These are phyloP conservation scores for Sordaria brevicollis DNA, from an alignment of 495 filamentous ascomycete genomes.

Conservation along the genomic window DNA sequence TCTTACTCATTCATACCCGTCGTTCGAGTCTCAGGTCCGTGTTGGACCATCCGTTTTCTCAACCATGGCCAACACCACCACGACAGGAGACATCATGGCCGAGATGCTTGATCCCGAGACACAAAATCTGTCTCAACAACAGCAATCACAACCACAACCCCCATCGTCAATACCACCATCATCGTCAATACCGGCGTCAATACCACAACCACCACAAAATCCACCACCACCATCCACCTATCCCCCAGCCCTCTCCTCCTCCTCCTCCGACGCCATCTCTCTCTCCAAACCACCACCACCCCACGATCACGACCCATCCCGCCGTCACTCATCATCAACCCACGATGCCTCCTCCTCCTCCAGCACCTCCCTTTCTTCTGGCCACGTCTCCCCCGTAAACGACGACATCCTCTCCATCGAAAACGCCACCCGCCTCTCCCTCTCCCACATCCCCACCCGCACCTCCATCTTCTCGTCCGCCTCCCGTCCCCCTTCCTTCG, in stretches of 20 bases:
- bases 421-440: constrained; percentile 13
- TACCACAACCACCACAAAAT: background rate
- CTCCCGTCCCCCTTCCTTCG: constrained; percentile 56
- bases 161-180: background rate
- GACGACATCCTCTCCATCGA: constrained; percentile 26
- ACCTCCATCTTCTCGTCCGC: constrained; percentile 49
- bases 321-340: background rate
- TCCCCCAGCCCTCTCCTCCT: background rate
- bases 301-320: background rate
- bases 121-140: background rate
- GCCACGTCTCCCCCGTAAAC: constrained; percentile 14
- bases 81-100: background rate
- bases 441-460: constrained; percentile 19
- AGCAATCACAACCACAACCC: background rate
- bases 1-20: background rate
- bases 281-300: background rate
- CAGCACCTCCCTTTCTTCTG: constrained; percentile 7
- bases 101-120: background rate
- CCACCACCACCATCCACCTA: background rate
- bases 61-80: background rate
- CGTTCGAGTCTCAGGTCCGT: background rate
- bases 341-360: background rate
- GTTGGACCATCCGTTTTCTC: background rate
- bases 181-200: too few relatives aligned
- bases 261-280: background rate